phyloP scores from a whole-genome alignment of 176 grass and related monocot species.

The Eremochloa ophiuroides region DNA sequence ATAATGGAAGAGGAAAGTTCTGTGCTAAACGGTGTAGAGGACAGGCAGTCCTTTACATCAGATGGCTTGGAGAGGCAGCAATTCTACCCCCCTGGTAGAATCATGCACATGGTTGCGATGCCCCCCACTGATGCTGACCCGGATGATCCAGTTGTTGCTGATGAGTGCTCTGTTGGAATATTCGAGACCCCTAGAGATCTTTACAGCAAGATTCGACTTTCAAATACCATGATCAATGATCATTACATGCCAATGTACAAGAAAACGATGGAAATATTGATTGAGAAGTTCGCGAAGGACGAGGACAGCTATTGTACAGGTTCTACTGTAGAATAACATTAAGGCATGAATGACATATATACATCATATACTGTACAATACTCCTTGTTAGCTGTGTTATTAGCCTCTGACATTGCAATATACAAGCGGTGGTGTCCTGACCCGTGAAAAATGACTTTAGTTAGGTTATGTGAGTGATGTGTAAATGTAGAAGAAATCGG shows the following conservation, averaged over 20 bases:
- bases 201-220: conserved; percentile 88
- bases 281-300: conserved; percentile 76
- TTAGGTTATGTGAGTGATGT: conserved; percentile 8
- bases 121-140: conserved; percentile 43
- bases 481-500: conserved; percentile 35
- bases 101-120: conserved; percentile 93
- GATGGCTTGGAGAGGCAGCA: conserved; percentile 59
- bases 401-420: conserved; percentile 23
- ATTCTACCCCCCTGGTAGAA: conserved; percentile 92
- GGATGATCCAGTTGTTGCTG: conserved; percentile 27
- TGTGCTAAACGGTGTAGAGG: conserved; percentile 43
- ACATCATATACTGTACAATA: conserved; percentile 36
- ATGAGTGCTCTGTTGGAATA: conserved; percentile 68
- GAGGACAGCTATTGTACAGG: conserved; percentile 60
- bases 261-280: conserved; percentile 94
- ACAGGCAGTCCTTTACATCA: conserved; percentile 51
- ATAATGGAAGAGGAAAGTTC: conserved; percentile 57
- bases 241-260: conserved; percentile 99
- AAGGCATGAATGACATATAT: conserved; percentile 15
- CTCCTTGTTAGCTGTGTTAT: neutral
- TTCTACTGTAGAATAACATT: conserved; percentile 32
- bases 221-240: conserved; percentile 97
- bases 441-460: conserved; percentile 19
- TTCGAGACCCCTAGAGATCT: conserved; percentile 75
- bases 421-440: neutral